These are phyloP conservation scores for Arabidopsis suecica DNA, from an alignment of 345 rosid genomes.

Conservation along the genomic window DNA sequence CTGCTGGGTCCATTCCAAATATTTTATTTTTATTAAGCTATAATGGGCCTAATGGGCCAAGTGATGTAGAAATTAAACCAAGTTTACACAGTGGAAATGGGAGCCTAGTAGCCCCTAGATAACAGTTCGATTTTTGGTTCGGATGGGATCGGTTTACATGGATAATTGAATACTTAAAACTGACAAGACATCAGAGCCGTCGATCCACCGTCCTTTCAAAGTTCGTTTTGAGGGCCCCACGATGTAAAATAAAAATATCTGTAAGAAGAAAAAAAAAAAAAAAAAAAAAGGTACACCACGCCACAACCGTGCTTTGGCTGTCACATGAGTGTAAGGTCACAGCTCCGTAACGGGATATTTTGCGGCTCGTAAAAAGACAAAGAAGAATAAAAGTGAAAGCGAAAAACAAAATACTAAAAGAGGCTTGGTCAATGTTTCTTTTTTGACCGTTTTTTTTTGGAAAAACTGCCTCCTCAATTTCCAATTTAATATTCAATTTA, in stretches of 20 bases:
- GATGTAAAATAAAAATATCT: not conserved
- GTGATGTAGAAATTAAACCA: not conserved
- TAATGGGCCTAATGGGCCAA: conserved; percentile 16
- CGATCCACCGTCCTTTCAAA: conserved; percentile 38
- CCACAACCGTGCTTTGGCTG: conserved; percentile 43
- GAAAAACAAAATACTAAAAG: not conserved
- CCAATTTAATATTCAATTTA: conserved; percentile 44
- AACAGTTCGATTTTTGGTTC: not conserved
- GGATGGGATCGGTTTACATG: not conserved
- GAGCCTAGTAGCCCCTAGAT: not conserved
- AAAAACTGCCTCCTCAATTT: conserved; percentile 37
- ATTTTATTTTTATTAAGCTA: not conserved
- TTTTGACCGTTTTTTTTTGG: conserved; percentile 42
- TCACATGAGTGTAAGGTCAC: conserved; percentile 38
- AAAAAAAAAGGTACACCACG: conserved; percentile 38
- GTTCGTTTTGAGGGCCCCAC: conserved; percentile 43
- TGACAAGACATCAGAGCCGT: conserved; percentile 46
- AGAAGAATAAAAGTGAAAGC: not conserved
- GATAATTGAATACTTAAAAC: not conserved
- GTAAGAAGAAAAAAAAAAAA: conserved; percentile 9
- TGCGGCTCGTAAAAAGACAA: conserved; percentile 28
- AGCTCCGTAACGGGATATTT: conserved; percentile 32
- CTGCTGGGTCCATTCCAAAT: conserved; percentile 3
- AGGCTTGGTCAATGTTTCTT: conserved; percentile 40
- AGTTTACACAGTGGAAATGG: not conserved